Evolutionary conservation across 1,284 basidiomycete species (phyloP).

Genomic region (Sporisorium graminicola): DNA sequence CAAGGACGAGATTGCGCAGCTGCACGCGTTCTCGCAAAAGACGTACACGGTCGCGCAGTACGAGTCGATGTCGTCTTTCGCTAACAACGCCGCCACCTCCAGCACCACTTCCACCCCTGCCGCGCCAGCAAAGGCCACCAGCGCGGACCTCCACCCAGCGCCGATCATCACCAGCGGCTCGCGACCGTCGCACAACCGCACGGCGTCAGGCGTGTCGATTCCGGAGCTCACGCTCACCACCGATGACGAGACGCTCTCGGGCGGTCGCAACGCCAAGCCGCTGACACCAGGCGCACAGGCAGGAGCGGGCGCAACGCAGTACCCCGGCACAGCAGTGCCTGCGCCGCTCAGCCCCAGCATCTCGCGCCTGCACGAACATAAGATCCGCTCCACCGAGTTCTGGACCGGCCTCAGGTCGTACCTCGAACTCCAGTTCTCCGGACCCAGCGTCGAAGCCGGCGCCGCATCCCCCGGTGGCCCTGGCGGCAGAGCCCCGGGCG

Average conservation of each 20-base stretch:
- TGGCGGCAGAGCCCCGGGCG: constrained; percentile 46
- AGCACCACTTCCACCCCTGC: constrained; percentile 8
- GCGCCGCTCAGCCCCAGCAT: constrained; percentile 54
- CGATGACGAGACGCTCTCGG: constrained; percentile 54
- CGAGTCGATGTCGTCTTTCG: constrained; percentile 25
- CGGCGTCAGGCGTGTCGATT: constrained; percentile 60
- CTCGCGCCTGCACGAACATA: constrained; percentile 59
- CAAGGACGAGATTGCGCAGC: constrained; percentile 71
- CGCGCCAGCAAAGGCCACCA: constrained; percentile 14
- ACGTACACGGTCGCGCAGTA: constrained; percentile 65
- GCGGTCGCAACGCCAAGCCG: constrained; percentile 33
- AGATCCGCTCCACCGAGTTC: constrained; percentile 60
- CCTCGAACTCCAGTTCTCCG: constrained; percentile 62
- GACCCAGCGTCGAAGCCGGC: constrained; percentile 38
- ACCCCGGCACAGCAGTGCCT: constrained; percentile 34
- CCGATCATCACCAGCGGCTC: constrained; percentile 24
- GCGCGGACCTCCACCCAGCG: constrained; percentile 36
- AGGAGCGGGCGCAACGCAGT: constrained; percentile 35
- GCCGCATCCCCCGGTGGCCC: constrained; percentile 33
- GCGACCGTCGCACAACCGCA: constrained; percentile 51
- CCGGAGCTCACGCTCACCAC: constrained; percentile 68
- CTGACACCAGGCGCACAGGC: constrained; percentile 30
- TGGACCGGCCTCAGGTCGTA: constrained; percentile 59
- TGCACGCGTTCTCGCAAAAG: constrained; percentile 71
- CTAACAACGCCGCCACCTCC: neutral